A percentile compares a stretch with the other conserved stretches of the same genome.
Conservation (phyloP, 2,329 filamentous ascomycete species). For the Penicillium concentricum region DNA sequence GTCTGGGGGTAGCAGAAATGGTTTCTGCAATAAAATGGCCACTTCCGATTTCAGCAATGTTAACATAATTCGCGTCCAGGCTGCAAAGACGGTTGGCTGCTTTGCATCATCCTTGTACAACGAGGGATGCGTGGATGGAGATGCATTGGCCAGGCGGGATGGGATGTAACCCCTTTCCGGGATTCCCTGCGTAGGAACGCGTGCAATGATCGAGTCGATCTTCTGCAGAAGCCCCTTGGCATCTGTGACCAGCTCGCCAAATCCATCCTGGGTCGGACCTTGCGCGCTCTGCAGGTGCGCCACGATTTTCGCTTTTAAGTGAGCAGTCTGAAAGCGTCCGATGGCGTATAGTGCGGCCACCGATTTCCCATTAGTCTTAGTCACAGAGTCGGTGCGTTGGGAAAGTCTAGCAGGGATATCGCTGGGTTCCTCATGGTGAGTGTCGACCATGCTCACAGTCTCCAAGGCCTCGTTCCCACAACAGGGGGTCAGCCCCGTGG, state of each 20-base stretch:
- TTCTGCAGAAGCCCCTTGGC: neutral
- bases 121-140: neutral
- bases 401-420: neutral
- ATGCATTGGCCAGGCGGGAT: neutral
- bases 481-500: slow-evolving; percentile 18
- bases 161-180: neutral
- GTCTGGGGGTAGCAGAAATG: neutral
- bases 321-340: neutral
- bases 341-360: neutral
- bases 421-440: neutral
- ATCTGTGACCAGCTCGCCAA: neutral
- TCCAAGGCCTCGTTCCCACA: neutral
- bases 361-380: neutral
- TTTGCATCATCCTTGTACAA: neutral
- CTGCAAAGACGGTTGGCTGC: neutral
- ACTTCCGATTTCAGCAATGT: neutral
- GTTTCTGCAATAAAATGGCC: neutral
- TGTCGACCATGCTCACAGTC: neutral
- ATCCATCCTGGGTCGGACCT: neutral
- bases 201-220: neutral
- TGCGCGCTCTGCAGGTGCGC: neutral
- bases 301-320: neutral
- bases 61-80: neutral
- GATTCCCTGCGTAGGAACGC: neutral
- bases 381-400: neutral